Conservation (phyloP, 2,329 filamentous ascomycete genomes). For the Macroventuria anomochaeta region DNA sequence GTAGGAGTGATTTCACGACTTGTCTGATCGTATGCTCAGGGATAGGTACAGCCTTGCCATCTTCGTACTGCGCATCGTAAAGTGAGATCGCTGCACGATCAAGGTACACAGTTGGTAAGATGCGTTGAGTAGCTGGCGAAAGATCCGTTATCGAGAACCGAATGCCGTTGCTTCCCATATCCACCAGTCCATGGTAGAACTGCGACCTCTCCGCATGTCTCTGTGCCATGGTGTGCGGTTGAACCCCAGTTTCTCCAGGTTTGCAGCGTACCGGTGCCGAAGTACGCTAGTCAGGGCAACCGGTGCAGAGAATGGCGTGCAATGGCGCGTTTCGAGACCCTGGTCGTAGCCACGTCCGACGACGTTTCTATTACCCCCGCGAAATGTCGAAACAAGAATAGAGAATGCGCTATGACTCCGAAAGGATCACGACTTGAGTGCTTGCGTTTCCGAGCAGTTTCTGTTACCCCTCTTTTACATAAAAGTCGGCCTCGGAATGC, state of each 20-base stretch:
- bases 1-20: conserved; percentile 71
- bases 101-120: conserved; percentile 78
- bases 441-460: conserved; percentile 27
- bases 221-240: conserved; percentile 13
- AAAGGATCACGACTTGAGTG: conserved; percentile 21
- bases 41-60: conserved; percentile 57
- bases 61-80: conserved; percentile 75
- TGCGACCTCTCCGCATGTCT: conserved; percentile 23
- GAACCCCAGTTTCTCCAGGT: conserved; percentile 23
- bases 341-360: conserved; percentile 23
- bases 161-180: conserved; percentile 75
- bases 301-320: conserved; percentile 30
- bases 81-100: conserved; percentile 82
- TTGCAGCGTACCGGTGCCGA: conserved; percentile 21
- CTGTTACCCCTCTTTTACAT: conserved; percentile 42
- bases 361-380: conserved; percentile 31
- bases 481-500: conserved; percentile 21
- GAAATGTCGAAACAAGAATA: conserved; percentile 18
- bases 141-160: conserved; percentile 89
- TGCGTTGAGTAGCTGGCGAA: conserved; percentile 71
- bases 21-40: conserved; percentile 64
- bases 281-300: conserved; percentile 20
- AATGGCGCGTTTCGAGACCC: conserved; percentile 25
- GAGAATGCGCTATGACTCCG: conserved; percentile 27
- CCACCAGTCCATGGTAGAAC: conserved; percentile 44